Conservation (phyloP, 495 filamentous ascomycete species). For the Talaromyces proteolyticus region DNA sequence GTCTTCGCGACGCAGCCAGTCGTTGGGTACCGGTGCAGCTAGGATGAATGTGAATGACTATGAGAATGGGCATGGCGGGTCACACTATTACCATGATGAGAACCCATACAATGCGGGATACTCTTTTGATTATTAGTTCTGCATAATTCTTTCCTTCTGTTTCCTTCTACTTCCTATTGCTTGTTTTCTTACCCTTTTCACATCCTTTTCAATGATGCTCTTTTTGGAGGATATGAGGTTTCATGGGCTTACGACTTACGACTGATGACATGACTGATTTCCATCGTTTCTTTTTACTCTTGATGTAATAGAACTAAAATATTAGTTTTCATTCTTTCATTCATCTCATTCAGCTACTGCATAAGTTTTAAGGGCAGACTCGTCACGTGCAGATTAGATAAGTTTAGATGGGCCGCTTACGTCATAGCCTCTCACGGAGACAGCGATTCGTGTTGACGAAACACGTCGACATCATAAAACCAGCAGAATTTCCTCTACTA, state of each 20-base stretch:
- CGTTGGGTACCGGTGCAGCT: constrained; percentile 3
- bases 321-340: neutral
- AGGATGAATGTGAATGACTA: constrained; percentile 10
- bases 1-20: neutral
- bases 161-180: no score
- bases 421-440: neutral
- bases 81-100: constrained; percentile 13
- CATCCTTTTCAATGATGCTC: no score
- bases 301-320: neutral
- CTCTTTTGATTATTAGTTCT: neutral
- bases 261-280: neutral
- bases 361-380: neutral
- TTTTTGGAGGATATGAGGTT: neutral
- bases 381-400: neutral
- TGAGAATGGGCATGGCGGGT: constrained; percentile 16
- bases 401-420: neutral
- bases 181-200: no score
- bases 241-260: neutral
- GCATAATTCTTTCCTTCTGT: no score
- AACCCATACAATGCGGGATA: constrained; percentile 10
- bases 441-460: neutral
- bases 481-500: no score
- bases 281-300: neutral
- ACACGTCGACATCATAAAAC: no score
- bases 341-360: neutral